A percentile compares a stretch with the other conserved stretches of the same genome.
Evolutionary conservation across 2,329 filamentous ascomycete genomes (phyloP).

Genomic region (Colletotrichum magnum): DNA sequence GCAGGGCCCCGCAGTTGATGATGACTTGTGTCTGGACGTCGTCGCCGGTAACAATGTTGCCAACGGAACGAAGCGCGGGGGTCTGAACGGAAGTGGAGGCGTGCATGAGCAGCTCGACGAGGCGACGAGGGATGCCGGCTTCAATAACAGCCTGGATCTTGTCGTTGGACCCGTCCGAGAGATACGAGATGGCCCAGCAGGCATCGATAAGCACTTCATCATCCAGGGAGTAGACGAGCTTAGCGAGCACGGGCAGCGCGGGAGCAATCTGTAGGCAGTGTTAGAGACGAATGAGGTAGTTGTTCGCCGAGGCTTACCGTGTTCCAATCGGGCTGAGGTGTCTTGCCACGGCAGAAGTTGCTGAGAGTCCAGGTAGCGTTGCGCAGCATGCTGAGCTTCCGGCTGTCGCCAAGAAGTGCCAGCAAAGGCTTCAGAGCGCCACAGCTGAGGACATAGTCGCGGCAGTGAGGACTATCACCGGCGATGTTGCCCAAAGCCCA

Average conservation of each 20-base stretch:
- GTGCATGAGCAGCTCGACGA: slow-evolving; percentile 98
- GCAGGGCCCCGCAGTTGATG: slow-evolving; percentile 96
- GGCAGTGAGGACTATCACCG: slow-evolving; percentile 96
- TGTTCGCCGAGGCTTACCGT: slow-evolving; percentile 74
- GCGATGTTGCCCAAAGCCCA: slow-evolving; percentile 99
- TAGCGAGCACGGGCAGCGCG: slow-evolving; percentile 93
- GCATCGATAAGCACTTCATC: slow-evolving; percentile 99
- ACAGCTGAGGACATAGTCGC: slow-evolving; percentile 94
- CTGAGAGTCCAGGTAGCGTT: slow-evolving; percentile 99
- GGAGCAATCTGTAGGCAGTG: slow-evolving; percentile 80
- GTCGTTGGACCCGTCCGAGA: slow-evolving; percentile 97
- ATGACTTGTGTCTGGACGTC: slow-evolving; percentile 99
- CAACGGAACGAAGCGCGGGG: slow-evolving; percentile 94
- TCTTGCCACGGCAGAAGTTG: slow-evolving; percentile 99
- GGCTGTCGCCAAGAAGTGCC: slow-evolving; percentile 92
- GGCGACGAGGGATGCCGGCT: slow-evolving; percentile 93
- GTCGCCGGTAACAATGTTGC: slow-evolving; percentile 98
- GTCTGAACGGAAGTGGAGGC: slow-evolving; percentile 98
- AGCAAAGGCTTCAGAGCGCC: slow-evolving; percentile 93
- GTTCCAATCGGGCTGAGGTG: slow-evolving; percentile 97
- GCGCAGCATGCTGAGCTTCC: slow-evolving; percentile 98
- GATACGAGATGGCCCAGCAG: slow-evolving; percentile 99
- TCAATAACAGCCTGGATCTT: slow-evolving; percentile 99
- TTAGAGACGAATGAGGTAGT: neutral
- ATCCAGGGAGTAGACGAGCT: slow-evolving; percentile 98